Base-by-base conservation (phyloP, 441 rosid species). In the Metrosideros polymorpha region DNA sequence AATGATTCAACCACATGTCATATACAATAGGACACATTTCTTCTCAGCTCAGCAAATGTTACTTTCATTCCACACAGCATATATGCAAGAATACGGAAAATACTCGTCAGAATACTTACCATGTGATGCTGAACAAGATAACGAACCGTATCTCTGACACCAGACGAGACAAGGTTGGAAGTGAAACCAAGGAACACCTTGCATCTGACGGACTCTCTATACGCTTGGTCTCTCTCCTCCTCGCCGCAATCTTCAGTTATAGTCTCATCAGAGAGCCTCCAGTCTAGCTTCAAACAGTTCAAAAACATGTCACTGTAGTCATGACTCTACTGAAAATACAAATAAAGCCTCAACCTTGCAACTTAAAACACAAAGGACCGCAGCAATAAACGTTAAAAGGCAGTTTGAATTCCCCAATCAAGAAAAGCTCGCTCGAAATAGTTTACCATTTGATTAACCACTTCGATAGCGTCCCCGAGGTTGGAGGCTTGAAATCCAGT, bases 401-500 rank as follows among this genome's bases (percentile, higher is more conserved):
- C 12, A 24, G 39, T 71, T 71, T 76, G 55, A 52, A 29, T 84
- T 61, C 52, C 51, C 63, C 35, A 29, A 19, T 47, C 29, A n/a
- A 55, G 52, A 57, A 75, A 32, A 24, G n/a, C n/a, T 82, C 4
- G 35, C 15, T 51, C 51, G 27, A 86, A 47, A 86, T 84, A 87
- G 92, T 32, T 32, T 71, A 97, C 99, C 99, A 97, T 97, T 84
- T 93, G 92, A 88, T 95, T 95, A 87, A 96, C 98, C 85, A 90
- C 84, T 85, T 91, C 89, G 53, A 96, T 94, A 77, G 98, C 97
- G 71, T 96, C 98, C 3, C 97, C 98, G 66, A 95, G 94, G 86
- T 96, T 95, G 24, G 99, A 94, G 85, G 98, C 99, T 90, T 97
- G 99, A 87, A 96, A 97, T 12, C 98, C 99, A 61, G 97, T 93